Base-by-base conservation (phyloP, 768 basidiomycete genomes). In the Leccinum longicurvipes region DNA sequence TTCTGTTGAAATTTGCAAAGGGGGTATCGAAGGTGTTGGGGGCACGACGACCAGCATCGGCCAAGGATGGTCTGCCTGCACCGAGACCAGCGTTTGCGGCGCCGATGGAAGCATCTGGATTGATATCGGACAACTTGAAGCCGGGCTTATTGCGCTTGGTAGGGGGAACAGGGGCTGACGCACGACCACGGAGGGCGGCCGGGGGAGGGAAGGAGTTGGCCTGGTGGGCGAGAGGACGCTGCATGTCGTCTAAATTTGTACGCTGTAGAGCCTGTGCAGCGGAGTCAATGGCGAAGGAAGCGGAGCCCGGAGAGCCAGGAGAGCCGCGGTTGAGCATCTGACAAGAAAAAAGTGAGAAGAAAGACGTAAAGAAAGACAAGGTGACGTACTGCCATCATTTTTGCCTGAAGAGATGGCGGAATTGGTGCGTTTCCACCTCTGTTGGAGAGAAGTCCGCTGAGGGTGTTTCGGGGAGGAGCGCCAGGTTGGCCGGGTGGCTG, bases 1-100 rank as follows among this genome's bases (percentile, higher is more conserved):
- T 95, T 74, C 87, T 92, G 58, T 85, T 84, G 72, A 98, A 97
- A 69, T 93, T 96, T 29, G 89, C 79, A 74, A 98, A 98, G 23
- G 93, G 93, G 32, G 89, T 89, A 59, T 77, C 81, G 60, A 83
- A 80, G 47, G 79, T 78, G 46, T 71, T 60, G 31, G 75, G 66
- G 8, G 72, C 66, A 39, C 67, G 64, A 56, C 57, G 76, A 70
- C 31, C 72, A 63, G 66, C 73, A 57, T 74, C 75, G 51, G 77
- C 74, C 36, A 81, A 64, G 19, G 76, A 73, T 17, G 85, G 85
- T 53, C 84, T 80, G 39, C 87, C 86, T 48, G 82, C 80, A 31
- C 89, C 89, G 29, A 92, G 80, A 55, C 88, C 87, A 5, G 84
- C 87, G 46, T 81, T 82, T 50, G 79, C 72, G 27, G 85, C 80